These are phyloP conservation scores for Ballota nigra DNA, from an alignment of 257 asterid genomes.

Conservation along the genomic window DNA sequence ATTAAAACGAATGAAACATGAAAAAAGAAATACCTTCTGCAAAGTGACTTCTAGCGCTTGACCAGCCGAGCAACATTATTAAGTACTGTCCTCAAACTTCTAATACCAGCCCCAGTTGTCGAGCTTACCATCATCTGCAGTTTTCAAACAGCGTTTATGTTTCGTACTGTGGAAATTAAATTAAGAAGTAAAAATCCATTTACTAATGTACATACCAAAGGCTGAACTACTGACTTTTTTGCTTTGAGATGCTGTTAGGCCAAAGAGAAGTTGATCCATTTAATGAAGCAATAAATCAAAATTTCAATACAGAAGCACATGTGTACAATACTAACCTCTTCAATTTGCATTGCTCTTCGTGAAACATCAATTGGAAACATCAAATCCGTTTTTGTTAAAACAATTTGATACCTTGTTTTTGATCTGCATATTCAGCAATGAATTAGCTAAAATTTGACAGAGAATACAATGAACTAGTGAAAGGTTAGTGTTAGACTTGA, in stretches of 20 bases:
- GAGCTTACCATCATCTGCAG: constrained; percentile 98
- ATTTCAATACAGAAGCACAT: not conserved
- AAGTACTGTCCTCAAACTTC: constrained; percentile 85
- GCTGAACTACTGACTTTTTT: constrained; percentile 82
- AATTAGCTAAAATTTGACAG: not conserved
- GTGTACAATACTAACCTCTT: constrained; percentile 58
- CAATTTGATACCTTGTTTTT: constrained; percentile 82
- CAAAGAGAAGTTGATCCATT: constrained; percentile 23
- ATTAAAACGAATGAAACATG: constrained; percentile 10
- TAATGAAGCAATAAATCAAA: not conserved
- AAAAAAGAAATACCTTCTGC: constrained; percentile 15
- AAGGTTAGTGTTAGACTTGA: not conserved
- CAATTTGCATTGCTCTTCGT: constrained; percentile 95
- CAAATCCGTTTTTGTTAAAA: constrained; percentile 85
- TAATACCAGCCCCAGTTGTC: constrained; percentile 87
- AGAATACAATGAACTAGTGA: not conserved
- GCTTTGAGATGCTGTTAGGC: constrained; percentile 74
- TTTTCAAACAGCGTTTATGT: not conserved
- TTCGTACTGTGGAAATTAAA: constrained; percentile 12
- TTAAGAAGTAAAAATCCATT: not conserved
- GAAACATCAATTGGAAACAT: constrained; percentile 95
- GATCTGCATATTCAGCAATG: constrained; percentile 45
- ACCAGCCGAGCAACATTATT: constrained; percentile 70
- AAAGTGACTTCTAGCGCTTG: constrained; percentile 39
- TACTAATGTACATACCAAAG: constrained; percentile 51